A percentile compares a stretch with the other conserved stretches of the same genome.
Conservation (phyloP, 306 rosid genomes). For the Cyamopsis tetragonoloba region DNA sequence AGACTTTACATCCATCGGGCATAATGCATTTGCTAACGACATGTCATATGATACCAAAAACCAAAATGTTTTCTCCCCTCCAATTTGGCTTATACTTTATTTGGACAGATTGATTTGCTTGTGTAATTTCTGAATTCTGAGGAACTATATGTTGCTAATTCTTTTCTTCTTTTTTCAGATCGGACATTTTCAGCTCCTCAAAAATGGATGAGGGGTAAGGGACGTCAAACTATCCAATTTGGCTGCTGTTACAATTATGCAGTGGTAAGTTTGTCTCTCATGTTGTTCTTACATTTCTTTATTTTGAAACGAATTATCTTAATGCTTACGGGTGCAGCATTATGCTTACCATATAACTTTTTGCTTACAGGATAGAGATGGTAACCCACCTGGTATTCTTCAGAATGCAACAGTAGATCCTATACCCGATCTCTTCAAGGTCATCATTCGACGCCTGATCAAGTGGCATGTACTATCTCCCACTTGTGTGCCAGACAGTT, state of each 20-base stretch:
- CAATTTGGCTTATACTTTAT: not conserved
- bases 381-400: conserved; percentile 92
- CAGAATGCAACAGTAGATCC: conserved; percentile 57
- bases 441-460: conserved; percentile 81
- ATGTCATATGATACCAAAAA: not conserved
- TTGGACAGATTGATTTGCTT: conserved; percentile 1
- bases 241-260: conserved; percentile 98
- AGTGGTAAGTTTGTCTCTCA: conserved; percentile 43
- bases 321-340: not conserved
- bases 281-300: conserved; percentile 11
- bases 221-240: conserved; percentile 86
- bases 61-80: not conserved
- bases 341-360: conserved; percentile 22
- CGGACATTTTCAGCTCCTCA: conserved; percentile 83
- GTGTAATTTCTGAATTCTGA: not conserved
- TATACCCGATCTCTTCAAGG: conserved; percentile 81
- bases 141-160: conserved; percentile 1
- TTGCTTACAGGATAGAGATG: conserved; percentile 72
- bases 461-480: conserved; percentile 92
- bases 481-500: conserved; percentile 88
- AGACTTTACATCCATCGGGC: not conserved
- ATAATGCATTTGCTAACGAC: not conserved
- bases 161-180: conserved; percentile 55
- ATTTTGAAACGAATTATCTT: not conserved
- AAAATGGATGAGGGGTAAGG: conserved; percentile 99